Evolutionary conservation across 306 rosid genomes (phyloP), one percentile per base, ranked within the genome.

Genomic region (Dalbergia cochinchinensis): DNA sequence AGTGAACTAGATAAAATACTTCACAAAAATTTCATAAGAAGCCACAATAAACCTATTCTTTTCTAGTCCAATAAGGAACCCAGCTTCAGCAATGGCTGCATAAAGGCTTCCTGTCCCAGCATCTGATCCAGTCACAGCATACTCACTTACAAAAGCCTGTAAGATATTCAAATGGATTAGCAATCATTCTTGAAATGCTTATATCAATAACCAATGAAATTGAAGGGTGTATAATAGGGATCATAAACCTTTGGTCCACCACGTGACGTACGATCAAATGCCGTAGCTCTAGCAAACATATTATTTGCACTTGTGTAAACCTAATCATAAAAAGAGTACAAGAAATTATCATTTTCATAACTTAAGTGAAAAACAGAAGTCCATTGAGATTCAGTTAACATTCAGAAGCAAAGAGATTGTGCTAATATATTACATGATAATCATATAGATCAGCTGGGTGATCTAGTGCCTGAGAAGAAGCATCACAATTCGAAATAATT

Each of bases 91-190:
- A 55, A 93, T 67, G 80, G 91, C 93, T 39, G 98, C 98, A 18
- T 90, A 77, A 82, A 95, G 90, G 80, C 94, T 92, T 88, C 99
- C 99, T n/a, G 68, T 77, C 39, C 98, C 87, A 0, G 89, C 99
- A 51, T 93, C 99, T 74, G 80, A 90, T 69, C 83, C 85, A 0
- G 89, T 91, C 76, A 95, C 98, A 15, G 99, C 99, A 85, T 95
- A 95, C 82, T 95, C 99, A 59, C 99, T 95, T 31, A 95, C 96
- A 83, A 95, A 95, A 78, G 98, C 99, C 99, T 95, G 86, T 69
- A 53, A 65, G 82, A 58, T 22, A 66, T 58, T 33, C 45, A 65
- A 79, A 82, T 33, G 16, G 54, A 70, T 47, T 84, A 76, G 54
- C 39, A 68, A 11, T 37, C 51, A 41, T 44, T 19, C 5, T 18